Conservation (phyloP, 345 rosid species). For the Kandelia obovata region DNA sequence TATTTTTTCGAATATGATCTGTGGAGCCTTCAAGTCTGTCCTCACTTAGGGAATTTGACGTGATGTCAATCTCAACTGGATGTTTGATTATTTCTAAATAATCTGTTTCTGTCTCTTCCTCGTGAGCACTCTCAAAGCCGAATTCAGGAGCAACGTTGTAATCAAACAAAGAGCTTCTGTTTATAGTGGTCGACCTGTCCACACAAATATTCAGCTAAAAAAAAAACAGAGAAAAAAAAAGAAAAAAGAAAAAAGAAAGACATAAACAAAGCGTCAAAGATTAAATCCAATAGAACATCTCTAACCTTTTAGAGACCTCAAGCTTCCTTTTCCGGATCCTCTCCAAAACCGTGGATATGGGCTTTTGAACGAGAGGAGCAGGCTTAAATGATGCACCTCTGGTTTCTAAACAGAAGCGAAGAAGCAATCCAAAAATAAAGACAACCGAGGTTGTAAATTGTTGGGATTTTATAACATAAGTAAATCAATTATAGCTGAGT, state of each 20-base stretch:
- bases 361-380: slow-evolving; percentile 56
- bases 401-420: slow-evolving; percentile 46
- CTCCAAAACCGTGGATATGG: slow-evolving; percentile 76
- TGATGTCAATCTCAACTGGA: slow-evolving; percentile 20
- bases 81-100: slow-evolving; percentile 14
- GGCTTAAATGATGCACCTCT: slow-evolving; percentile 75
- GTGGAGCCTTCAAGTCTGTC: slow-evolving; percentile 29
- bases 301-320: slow-evolving; percentile 71
- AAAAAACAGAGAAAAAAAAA: neutral
- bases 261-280: neutral
- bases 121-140: slow-evolving; percentile 28
- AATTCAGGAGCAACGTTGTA: slow-evolving; percentile 16
- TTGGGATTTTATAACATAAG: neutral
- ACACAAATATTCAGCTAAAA: neutral
- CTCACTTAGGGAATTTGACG: slow-evolving; percentile 17
- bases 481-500: neutral
- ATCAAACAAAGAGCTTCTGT: slow-evolving; percentile 24
- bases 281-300: slow-evolving; percentile 2
- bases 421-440: slow-evolving; percentile 1
- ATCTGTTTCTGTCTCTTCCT: slow-evolving; percentile 12
- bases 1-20: slow-evolving; percentile 30
- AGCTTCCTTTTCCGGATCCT: slow-evolving; percentile 76
- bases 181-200: slow-evolving; percentile 38
- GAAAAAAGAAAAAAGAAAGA: neutral
- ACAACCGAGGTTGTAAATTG: neutral